phyloP scores from a whole-genome alignment of 176 grass and related monocot genomes.

The Canna indica region DNA sequence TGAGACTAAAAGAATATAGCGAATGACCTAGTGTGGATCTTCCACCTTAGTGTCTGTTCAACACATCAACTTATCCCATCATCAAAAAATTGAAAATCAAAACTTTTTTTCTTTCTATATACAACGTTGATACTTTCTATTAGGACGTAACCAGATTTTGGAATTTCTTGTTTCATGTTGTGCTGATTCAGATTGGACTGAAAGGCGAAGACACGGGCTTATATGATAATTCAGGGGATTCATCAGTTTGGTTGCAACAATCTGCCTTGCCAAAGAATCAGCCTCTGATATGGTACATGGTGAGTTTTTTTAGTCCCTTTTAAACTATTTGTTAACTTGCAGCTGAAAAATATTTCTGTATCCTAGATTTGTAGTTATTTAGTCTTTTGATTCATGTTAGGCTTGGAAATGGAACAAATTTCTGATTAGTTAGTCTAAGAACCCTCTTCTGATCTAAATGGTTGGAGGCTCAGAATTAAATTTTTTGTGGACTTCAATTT shows the following conservation, averaged over 20 bases:
- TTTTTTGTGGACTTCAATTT: too few species aligned
- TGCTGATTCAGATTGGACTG: constrained; percentile 58
- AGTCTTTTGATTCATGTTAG: neutral
- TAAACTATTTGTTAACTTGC: neutral
- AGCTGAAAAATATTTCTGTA: neutral
- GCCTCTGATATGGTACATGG: constrained; percentile 94
- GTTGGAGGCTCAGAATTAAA: too few species aligned
- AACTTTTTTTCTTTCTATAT: too few species aligned
- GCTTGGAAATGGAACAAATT: neutral
- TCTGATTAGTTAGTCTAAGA: too few species aligned
- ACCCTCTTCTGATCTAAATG: too few species aligned
- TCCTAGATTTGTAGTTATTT: too few species aligned
- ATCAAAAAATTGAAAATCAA: too few species aligned
- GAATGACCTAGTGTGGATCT: too few species aligned
- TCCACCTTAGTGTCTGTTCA: too few species aligned
- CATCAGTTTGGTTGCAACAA: constrained; percentile 60
- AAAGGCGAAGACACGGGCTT: constrained; percentile 56
- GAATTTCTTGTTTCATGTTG: constrained; percentile 20
- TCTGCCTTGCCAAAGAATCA: constrained; percentile 53
- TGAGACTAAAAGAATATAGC: too few species aligned
- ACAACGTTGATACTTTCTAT: too few species aligned
- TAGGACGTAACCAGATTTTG: neutral
- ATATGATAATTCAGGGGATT: constrained; percentile 47
- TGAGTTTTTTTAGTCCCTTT: constrained; percentile 25
- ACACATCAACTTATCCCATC: too few species aligned